These are phyloP conservation scores for Tetrahymena borealis DNA, from an alignment of 73 alveolate species.

Conservation along the genomic window DNA sequence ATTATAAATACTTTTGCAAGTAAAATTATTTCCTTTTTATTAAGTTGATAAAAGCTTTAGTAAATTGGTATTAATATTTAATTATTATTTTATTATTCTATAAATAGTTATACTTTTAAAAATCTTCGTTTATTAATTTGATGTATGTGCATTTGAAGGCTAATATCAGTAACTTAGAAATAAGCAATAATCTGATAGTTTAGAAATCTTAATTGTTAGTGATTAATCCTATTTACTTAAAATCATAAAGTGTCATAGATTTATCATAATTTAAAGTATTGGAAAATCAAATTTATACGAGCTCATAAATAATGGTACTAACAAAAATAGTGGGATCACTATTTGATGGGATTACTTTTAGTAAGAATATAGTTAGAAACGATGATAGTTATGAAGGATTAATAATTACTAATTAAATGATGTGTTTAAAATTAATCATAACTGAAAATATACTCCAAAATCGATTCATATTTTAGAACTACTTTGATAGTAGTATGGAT, in stretches of 20 bases:
- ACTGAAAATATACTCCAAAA: neutral
- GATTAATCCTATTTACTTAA: neutral
- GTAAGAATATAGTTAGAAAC: neutral
- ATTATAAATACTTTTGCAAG: no score
- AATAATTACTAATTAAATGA: neutral
- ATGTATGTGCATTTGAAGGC: neutral
- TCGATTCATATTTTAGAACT: neutral
- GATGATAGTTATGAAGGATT: neutral
- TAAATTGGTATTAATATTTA: no score
- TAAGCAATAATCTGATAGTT: neutral
- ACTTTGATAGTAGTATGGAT: neutral
- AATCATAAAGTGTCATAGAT: neutral
- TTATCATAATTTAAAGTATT: neutral
- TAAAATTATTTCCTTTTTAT: no score
- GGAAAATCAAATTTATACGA: neutral
- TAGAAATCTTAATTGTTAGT: neutral
- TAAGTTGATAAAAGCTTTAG: no score
- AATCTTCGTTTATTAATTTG: neutral
- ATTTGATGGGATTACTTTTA: neutral
- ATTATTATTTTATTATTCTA: neutral
- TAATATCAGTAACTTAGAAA: neutral
- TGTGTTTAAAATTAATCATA: neutral
- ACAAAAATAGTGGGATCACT: neutral
- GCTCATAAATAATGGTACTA: neutral
- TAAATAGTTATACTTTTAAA: neutral